These are phyloP conservation scores for Helicostylum pulchrum DNA, from an alignment of 192 early-diverging fungal genomes.

Conservation along the genomic window DNA sequence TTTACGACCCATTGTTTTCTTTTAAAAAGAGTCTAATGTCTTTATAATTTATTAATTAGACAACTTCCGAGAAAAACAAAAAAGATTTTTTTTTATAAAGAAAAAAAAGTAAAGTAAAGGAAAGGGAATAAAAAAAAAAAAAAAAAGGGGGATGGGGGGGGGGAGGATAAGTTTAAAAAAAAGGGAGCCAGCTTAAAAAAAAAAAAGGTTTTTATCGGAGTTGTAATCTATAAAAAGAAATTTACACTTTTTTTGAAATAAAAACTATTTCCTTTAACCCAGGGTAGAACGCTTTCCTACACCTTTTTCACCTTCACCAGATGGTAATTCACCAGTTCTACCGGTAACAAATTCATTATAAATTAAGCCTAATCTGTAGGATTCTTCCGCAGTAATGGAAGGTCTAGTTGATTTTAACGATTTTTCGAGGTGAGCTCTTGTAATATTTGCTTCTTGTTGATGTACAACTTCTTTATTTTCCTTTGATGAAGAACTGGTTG, in stretches of 20 bases:
- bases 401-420: conserved; percentile 58
- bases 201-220: not conserved
- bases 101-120: conserved; percentile 3
- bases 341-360: conserved; percentile 59
- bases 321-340: conserved; percentile 56
- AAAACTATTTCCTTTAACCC: conserved; percentile 17
- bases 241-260: too few relatives aligned
- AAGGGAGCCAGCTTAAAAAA: not conserved
- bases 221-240: not conserved
- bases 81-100: not conserved
- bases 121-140: not conserved
- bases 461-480: conserved; percentile 25
- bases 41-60: not conserved
- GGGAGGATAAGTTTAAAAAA: not conserved
- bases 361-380: conserved; percentile 49
- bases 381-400: conserved; percentile 60
- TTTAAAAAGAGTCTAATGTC: not conserved
- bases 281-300: conserved; percentile 40
- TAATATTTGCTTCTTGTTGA: conserved; percentile 35
- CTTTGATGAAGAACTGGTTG: conserved; percentile 16
- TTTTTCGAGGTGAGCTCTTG: conserved; percentile 48
- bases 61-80: not conserved
- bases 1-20: conserved; percentile 78
- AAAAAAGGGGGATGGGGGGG: not conserved
- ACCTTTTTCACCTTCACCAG: conserved; percentile 44